A percentile compares a stretch with the other conserved stretches of the same genome.
These are phyloP conservation scores for Ceratobasidium sp. DNA, from an alignment of 1,284 basidiomycete species.

Conservation along the genomic window DNA sequence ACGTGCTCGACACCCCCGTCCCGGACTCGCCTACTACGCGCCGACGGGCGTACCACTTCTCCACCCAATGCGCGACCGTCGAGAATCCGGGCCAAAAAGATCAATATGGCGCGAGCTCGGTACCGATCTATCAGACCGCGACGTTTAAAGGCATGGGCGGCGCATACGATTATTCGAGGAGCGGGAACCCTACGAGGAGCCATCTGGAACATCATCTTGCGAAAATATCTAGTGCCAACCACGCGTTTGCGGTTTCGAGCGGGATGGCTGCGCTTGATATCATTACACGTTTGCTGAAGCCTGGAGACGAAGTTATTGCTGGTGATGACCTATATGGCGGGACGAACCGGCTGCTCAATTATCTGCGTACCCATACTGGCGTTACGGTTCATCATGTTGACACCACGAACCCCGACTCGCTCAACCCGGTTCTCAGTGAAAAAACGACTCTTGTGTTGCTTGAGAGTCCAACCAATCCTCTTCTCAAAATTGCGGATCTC, in stretches of 20 bases:
- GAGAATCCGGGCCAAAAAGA: conserved; percentile 89
- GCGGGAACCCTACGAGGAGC: conserved; percentile 96
- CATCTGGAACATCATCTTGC: conserved; percentile 96
- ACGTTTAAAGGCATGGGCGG: conserved; percentile 97
- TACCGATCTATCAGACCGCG: conserved; percentile 98
- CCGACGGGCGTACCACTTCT: conserved; percentile 81
- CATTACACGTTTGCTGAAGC: conserved; percentile 93
- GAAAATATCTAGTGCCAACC: conserved; percentile 89
- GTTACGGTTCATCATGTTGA: conserved; percentile 95
- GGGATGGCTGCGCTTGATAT: conserved; percentile 99
- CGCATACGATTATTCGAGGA: conserved; percentile 94
- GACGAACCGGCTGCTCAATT: conserved; percentile 95
- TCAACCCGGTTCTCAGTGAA: conserved; percentile 75
- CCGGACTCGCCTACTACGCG: conserved; percentile 53
- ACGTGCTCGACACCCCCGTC: conserved; percentile 44
- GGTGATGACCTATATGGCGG: conserved; percentile 99
- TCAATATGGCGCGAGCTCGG: conserved; percentile 93
- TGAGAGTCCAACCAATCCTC: conserved; percentile 97
- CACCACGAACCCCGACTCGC: conserved; percentile 80
- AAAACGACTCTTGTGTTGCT: conserved; percentile 95
- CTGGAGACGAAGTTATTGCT: conserved; percentile 94
- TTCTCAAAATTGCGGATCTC: conserved; percentile 96
- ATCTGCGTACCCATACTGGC: conserved; percentile 88
- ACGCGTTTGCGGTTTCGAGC: conserved; percentile 93
- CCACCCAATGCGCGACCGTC: conserved; percentile 92